A percentile compares a stretch with the other conserved stretches of the same genome.
Conservation (phyloP, 345 rosid species). For the Garcia nutans region DNA sequence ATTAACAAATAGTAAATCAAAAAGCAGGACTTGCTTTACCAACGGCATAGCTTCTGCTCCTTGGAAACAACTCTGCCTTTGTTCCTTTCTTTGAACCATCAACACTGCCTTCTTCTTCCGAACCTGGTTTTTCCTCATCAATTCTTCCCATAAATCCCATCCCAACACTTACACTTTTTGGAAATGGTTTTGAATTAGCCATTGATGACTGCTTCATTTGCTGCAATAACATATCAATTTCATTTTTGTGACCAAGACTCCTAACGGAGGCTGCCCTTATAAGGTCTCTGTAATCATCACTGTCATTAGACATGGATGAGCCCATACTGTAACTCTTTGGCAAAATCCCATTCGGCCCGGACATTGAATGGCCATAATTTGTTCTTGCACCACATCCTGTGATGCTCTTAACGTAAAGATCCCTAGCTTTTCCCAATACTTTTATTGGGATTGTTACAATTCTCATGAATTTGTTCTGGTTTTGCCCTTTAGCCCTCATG, state of each 20-base stretch:
- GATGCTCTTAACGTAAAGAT: constrained; percentile 65
- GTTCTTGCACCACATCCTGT: constrained; percentile 38
- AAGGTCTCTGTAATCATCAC: constrained; percentile 67
- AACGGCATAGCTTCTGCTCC: constrained; percentile 53
- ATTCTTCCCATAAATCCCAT: constrained; percentile 51
- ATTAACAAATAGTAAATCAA: constrained; percentile 15
- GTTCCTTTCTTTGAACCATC: not conserved
- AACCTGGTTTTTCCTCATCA: constrained; percentile 45
- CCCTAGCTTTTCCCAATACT: constrained; percentile 59
- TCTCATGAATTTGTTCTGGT: constrained; percentile 48
- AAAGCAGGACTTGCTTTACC: not conserved
- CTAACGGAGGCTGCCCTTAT: constrained; percentile 63
- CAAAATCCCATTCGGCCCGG: constrained; percentile 25
- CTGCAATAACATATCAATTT: constrained; percentile 46
- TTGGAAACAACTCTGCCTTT: constrained; percentile 24
- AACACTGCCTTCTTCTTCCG: constrained; percentile 27
- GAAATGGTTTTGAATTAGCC: constrained; percentile 22
- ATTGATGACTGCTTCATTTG: constrained; percentile 20
- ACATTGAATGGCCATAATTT: constrained; percentile 23
- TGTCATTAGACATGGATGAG: constrained; percentile 28
- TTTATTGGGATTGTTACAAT: constrained; percentile 44
- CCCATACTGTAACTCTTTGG: constrained; percentile 59
- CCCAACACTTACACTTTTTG: constrained; percentile 51
- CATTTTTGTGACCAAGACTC: constrained; percentile 50
- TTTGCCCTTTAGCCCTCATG: constrained; percentile 38